Evolutionary conservation across 2,329 filamentous ascomycete genomes (phyloP).

Genomic region (Scedosporium minutisporum): DNA sequence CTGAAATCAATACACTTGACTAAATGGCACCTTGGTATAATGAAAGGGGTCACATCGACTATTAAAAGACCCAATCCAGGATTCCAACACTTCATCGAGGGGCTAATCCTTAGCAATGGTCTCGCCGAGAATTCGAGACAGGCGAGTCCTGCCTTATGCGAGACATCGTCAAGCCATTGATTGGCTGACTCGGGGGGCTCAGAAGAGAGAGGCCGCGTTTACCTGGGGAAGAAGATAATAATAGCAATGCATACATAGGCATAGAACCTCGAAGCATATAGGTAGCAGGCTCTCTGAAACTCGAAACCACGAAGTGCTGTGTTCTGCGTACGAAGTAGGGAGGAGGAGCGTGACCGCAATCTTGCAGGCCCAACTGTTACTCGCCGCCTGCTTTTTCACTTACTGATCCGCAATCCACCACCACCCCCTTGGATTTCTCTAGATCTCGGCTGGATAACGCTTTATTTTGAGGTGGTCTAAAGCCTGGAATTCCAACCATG

Average conservation of each 20-base stretch:
- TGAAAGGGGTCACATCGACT: background rate
- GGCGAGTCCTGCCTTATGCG: conserved; percentile 2
- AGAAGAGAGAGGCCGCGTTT: background rate
- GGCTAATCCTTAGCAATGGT: background rate
- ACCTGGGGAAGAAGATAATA: background rate
- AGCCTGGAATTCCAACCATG: conserved; percentile 1
- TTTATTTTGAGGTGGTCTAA: background rate
- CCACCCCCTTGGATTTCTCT: too few species aligned
- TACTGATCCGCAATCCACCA: too few species aligned
- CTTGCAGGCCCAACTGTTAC: background rate
- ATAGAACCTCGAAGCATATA: background rate
- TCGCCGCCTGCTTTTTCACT: too few species aligned
- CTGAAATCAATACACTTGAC: background rate
- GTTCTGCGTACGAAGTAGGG: background rate
- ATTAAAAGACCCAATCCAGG: background rate
- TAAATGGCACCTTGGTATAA: background rate
- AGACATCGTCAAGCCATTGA: background rate
- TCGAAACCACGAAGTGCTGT: background rate
- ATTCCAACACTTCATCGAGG: background rate
- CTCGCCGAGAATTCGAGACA: background rate
- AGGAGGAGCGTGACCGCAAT: background rate
- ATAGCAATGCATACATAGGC: background rate
- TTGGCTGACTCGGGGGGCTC: background rate
- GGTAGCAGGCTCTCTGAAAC: background rate
- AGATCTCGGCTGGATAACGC: background rate